Conservation (phyloP, 257 asterid genomes). For the Penstemon davidsonii region DNA sequence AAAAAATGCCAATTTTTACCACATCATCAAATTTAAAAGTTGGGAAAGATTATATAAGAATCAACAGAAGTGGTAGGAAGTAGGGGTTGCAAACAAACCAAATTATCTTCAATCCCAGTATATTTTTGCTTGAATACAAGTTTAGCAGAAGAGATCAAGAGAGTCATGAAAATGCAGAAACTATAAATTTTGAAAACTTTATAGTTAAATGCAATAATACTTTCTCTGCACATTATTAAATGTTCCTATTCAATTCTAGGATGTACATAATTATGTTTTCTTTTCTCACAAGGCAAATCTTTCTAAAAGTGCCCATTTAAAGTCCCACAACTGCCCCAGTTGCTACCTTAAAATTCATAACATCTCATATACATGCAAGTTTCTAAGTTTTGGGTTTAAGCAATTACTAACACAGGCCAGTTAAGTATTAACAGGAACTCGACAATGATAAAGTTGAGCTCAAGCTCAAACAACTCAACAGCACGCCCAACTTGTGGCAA, state of each 20-base stretch:
- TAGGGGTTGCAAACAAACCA: background rate
- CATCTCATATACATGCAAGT: background rate
- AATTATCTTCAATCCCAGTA: background rate
- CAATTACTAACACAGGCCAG: constrained; percentile 2
- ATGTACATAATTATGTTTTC: no score
- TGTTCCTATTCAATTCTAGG: no score
- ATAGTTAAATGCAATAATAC: background rate
- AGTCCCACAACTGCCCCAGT: background rate
- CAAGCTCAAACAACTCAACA: background rate
- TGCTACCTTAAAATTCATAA: background rate
- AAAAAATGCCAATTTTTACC: constrained; percentile 4
- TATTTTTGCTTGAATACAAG: background rate
- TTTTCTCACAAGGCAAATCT: background rate
- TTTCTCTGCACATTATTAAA: no score
- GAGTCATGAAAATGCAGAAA: background rate
- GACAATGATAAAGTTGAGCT: background rate
- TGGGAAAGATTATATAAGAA: background rate
- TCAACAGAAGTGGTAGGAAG: background rate
- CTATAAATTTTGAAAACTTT: background rate
- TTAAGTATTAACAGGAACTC: constrained; percentile 6
- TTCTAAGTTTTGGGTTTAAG: background rate
- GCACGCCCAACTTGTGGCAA: background rate
- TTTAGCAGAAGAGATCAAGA: background rate
- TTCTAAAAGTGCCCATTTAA: background rate
- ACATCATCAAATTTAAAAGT: background rate